These are phyloP conservation scores for Fusarium sp. DNA, from an alignment of 2,329 filamentous ascomycete species.

Conservation along the genomic window DNA sequence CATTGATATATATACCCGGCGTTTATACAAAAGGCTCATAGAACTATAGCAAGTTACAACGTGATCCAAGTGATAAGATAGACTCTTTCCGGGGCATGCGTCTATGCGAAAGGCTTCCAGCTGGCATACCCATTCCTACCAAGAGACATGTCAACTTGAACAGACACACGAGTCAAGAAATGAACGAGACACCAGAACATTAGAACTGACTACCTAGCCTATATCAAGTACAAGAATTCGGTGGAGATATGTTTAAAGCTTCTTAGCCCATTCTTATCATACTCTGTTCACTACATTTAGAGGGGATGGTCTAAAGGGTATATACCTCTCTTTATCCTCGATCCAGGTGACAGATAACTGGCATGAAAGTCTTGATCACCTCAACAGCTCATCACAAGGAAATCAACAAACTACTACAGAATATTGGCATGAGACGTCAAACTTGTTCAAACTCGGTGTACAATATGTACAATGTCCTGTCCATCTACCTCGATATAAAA, in stretches of 20 bases:
- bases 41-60: background rate
- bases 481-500: constrained; percentile 32
- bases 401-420: background rate
- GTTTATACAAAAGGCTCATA: constrained; percentile 15
- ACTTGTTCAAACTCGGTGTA: constrained; percentile 43
- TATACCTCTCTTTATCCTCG: background rate
- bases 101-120: background rate
- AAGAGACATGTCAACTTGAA: background rate
- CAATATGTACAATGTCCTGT: constrained; percentile 37
- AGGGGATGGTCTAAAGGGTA: background rate
- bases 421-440: constrained; percentile 11
- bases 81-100: background rate
- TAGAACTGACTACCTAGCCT: background rate
- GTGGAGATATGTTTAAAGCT: background rate
- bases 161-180: background rate
- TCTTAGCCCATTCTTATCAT: background rate
- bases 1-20: constrained; percentile 32
- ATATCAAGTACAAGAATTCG: background rate
- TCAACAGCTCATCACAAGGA: background rate
- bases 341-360: background rate
- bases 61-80: background rate
- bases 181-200: background rate
- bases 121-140: background rate
- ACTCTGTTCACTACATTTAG: background rate
- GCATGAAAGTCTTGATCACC: background rate